Percentiles rank a stretch among this genome's conserved stretches.
Conservation (phyloP, 192 early-diverging fungal genomes). For the Chytriomyces sp. region DNA sequence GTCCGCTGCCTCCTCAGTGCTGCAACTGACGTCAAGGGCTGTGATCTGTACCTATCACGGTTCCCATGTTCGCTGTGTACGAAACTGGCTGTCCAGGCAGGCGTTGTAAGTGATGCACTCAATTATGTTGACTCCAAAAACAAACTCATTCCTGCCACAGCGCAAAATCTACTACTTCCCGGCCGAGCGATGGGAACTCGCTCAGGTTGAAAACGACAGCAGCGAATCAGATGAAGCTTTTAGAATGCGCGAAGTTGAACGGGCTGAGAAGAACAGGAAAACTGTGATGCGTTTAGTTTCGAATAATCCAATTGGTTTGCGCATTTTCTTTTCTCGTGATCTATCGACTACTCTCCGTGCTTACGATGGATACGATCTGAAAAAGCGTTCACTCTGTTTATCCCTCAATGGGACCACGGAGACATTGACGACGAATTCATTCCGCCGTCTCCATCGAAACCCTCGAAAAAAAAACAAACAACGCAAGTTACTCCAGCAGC, state of each 20-base stretch:
- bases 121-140: neutral
- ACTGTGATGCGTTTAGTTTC: constrained; percentile 39
- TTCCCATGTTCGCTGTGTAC: constrained; percentile 51
- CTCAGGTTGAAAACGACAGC: neutral
- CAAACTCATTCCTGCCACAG: neutral
- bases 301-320: constrained; percentile 50
- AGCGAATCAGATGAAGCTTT: constrained; percentile 9
- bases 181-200: constrained; percentile 44
- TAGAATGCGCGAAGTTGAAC: constrained; percentile 24
- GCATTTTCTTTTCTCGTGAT: neutral
- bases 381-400: constrained; percentile 36
- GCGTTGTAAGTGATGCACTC: constrained; percentile 21
- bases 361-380: no score
- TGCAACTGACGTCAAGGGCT: constrained; percentile 39
- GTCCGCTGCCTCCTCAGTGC: constrained; percentile 41
- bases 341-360: neutral
- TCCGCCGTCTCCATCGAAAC: constrained; percentile 2
- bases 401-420: constrained; percentile 44
- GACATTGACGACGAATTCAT: constrained; percentile 26
- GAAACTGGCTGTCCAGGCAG: constrained; percentile 50
- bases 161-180: constrained; percentile 53
- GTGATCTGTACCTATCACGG: constrained; percentile 50
- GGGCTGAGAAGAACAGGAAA: constrained; percentile 33
- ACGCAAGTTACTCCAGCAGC: neutral
- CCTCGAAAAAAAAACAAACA: neutral